Percentiles rank a stretch among this genome's conserved stretches.
phyloP scores from a whole-genome alignment of 1,284 basidiomycete species.

The Cutaneotrichosporon sp. region DNA sequence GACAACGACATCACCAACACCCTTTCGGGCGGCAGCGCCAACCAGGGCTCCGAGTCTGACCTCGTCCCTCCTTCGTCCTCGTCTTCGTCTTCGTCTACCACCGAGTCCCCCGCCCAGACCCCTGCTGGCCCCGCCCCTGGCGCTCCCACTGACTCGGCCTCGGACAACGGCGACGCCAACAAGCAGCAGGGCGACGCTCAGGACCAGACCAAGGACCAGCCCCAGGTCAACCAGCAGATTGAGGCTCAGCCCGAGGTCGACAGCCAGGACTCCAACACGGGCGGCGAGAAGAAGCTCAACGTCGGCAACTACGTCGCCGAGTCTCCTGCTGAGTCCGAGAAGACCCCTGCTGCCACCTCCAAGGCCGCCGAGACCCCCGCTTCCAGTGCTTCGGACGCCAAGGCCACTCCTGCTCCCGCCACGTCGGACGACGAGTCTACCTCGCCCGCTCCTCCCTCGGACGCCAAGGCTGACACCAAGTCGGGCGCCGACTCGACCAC shows the following conservation, averaged over 20 bases:
- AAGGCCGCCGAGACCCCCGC: neutral
- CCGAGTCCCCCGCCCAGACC: constrained; percentile 2
- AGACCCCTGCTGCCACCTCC: neutral
- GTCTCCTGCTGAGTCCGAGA: neutral
- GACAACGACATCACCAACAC: constrained; percentile 15
- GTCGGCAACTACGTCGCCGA: neutral
- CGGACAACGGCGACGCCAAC: no score
- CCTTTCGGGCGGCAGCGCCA: neutral
- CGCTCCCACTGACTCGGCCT: no score
- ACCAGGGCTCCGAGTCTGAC: neutral
- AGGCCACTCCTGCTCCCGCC: neutral
- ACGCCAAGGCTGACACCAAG: neutral
- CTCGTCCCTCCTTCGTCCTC: neutral
- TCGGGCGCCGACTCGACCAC: neutral
- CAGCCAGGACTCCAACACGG: no score
- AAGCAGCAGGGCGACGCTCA: no score
- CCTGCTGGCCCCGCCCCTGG: neutral
- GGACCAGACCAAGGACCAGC: no score
- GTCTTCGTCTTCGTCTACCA: neutral
- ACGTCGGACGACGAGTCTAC: neutral
- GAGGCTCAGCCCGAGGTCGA: no score
- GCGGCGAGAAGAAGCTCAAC: no score
- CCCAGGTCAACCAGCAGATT: no score
- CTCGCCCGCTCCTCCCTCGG: neutral
- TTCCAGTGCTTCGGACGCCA: neutral